Base-by-base conservation (phyloP, 805 yeast genomes). In the Brettanomyces naardenensis region DNA sequence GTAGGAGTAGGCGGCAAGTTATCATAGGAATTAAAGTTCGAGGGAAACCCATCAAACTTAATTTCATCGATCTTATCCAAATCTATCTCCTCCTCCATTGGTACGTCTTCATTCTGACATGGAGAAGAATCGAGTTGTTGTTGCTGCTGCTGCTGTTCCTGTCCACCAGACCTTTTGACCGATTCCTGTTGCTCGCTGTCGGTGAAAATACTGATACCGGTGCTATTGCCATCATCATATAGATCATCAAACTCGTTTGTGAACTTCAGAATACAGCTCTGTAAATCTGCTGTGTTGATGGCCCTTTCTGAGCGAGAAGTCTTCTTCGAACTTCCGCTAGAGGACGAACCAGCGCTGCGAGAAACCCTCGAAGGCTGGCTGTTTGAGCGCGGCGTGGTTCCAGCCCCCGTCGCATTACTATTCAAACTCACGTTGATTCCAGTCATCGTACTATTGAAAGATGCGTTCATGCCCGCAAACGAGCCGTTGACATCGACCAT, bases 1-100 rank as follows among this genome's bases (percentile, higher is more conserved):
- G 73, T 68, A 28, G 73, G 74, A 0, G 72, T 68, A 5, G 69
- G 63, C 6, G 73, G 73, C 10, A 56, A 43, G 36, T 53, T 53
- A 9, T 48, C 54, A 19, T 45, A 33, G 7, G 47, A 40, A 5
- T 40, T 56, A 36, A 50, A 44, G 22, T 28, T 40, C 6, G 36
- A 43, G 10, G 44, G 33, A 33, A 54, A 52, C 3, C 55, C 54
- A 36, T 48, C 52, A 37, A 58, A 61, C 28, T 53, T 42, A 4
- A 44, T 49, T 15, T 48, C 51, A 28, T 51, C 56, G 10, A 53
- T 44, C 28, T 52, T 50, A 19, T 48, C 52, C 31, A 53, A 36
- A 33, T 52, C 59, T 18, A 53, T 30, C 31, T 52, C 56, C 36
- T 54, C 58, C 36, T 53, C 56, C 48, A 49, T 51, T 5, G 36